Conservation (phyloP, 257 asterid species). For the Rehmannia glutinosa region DNA sequence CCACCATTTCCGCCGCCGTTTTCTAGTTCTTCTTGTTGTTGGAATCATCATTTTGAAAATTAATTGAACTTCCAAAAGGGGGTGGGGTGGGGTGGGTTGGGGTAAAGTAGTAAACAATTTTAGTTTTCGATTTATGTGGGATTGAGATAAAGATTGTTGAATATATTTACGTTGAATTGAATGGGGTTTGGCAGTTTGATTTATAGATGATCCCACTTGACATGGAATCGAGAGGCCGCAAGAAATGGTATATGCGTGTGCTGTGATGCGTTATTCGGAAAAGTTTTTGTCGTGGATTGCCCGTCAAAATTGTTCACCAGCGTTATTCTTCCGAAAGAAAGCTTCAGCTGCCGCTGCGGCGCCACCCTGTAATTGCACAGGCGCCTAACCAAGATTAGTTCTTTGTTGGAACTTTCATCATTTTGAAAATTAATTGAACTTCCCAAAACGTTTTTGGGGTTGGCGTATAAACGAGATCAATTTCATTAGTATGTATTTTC, state of each 20-base stretch:
- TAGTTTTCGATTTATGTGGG: too few relatives aligned
- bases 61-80: background rate
- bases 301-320: too few relatives aligned
- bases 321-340: too few relatives aligned
- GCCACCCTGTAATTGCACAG: constrained; percentile 35
- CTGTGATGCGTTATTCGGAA: background rate
- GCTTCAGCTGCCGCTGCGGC: constrained; percentile 22
- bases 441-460: too few relatives aligned
- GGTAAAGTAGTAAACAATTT: too few relatives aligned
- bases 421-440: background rate
- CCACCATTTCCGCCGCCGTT: constrained; percentile 26
- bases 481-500: too few relatives aligned
- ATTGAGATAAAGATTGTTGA: constrained; percentile 7
- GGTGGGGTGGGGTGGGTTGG: too few relatives aligned
- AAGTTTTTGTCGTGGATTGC: too few relatives aligned
- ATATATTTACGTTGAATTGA: background rate
- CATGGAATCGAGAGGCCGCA: background rate
- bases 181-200: too few relatives aligned
- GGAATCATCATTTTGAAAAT: constrained; percentile 13
- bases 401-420: constrained; percentile 24
- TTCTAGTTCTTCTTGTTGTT: background rate
- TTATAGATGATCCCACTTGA: background rate
- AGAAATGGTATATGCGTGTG: constrained; percentile 22
- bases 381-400: constrained; percentile 23
- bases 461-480: too few relatives aligned